phyloP scores from a whole-genome alignment of 2,329 filamentous ascomycete species.

The Alternaria ethzedia region DNA sequence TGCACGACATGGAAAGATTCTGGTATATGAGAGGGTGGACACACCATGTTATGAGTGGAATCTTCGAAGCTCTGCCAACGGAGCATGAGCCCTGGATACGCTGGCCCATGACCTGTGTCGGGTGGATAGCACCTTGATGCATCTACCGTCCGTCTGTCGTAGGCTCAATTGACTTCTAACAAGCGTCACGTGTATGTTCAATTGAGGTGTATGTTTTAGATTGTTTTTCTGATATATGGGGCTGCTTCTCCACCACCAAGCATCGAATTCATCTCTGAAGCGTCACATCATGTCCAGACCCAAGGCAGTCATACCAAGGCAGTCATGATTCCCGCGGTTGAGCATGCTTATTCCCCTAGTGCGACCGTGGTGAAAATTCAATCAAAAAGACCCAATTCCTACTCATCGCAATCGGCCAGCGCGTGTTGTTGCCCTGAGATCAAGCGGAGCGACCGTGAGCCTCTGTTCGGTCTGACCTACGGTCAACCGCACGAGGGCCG shows the following conservation, averaged over 20 bases:
- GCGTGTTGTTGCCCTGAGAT: background rate
- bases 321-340: background rate
- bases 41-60: constrained; percentile 34
- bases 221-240: background rate
- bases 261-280: background rate
- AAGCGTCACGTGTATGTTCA: background rate
- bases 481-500: background rate
- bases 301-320: too few species aligned
- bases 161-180: background rate
- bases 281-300: background rate
- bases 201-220: background rate
- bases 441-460: background rate
- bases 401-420: background rate
- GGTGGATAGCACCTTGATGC: constrained; percentile 30
- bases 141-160: background rate
- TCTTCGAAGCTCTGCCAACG: constrained; percentile 22
- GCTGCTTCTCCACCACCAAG: background rate
- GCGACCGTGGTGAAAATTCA: background rate
- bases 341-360: background rate
- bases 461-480: background rate
- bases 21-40: constrained; percentile 44
- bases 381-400: background rate
- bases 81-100: constrained; percentile 31
- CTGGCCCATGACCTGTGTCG: constrained; percentile 31
- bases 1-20: constrained; percentile 35